Conservation (phyloP, 2,329 filamentous ascomycete species). For the Lizonia empirigonia region DNA sequence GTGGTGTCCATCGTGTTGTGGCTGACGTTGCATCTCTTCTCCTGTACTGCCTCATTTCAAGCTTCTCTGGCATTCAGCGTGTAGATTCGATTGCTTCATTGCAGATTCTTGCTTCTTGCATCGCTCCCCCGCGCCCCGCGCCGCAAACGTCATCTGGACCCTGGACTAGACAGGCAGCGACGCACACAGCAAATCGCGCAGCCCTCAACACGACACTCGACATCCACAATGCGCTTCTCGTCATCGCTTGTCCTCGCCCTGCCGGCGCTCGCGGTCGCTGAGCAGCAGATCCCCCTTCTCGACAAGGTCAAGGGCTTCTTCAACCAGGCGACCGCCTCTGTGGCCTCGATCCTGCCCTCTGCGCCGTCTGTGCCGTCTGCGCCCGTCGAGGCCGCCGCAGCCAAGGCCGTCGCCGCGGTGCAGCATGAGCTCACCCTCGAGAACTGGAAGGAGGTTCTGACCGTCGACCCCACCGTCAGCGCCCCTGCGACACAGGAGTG, state of each 20-base stretch:
- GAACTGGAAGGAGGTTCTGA: slow-evolving; percentile 74
- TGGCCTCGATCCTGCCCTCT: slow-evolving; percentile 58
- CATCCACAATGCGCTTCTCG: slow-evolving; percentile 58
- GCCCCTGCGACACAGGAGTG: slow-evolving; percentile 71
- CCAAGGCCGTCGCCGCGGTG: slow-evolving; percentile 58
- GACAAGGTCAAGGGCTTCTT: slow-evolving; percentile 64
- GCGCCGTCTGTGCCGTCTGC: slow-evolving; percentile 34
- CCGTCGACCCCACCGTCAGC: slow-evolving; percentile 61
- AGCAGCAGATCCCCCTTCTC: slow-evolving; percentile 66
- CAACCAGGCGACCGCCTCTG: slow-evolving; percentile 60
- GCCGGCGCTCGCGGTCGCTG: slow-evolving; percentile 57
- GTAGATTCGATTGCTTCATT: slow-evolving; percentile 6
- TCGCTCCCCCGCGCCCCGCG: slow-evolving; percentile 19
- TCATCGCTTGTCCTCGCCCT: slow-evolving; percentile 58
- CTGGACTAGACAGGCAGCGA: slow-evolving; percentile 22
- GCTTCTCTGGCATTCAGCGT: slow-evolving; percentile 3
- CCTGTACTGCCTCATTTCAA: slow-evolving; percentile 3
- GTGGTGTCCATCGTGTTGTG: slow-evolving; percentile 20
- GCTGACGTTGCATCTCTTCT: slow-evolving; percentile 18
- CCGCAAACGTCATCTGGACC: slow-evolving; percentile 33
- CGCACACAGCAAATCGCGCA: slow-evolving; percentile 3
- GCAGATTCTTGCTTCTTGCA: slow-evolving; percentile 17
- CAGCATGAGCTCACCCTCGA: slow-evolving; percentile 67
- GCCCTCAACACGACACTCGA: slow-evolving; percentile 12
- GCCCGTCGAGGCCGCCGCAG: slow-evolving; percentile 54